Percentiles rank a stretch among this genome's conserved stretches.
These are phyloP conservation scores for Apiospora sp. DNA, from an alignment of 2,329 filamentous ascomycete species.

Conservation along the genomic window DNA sequence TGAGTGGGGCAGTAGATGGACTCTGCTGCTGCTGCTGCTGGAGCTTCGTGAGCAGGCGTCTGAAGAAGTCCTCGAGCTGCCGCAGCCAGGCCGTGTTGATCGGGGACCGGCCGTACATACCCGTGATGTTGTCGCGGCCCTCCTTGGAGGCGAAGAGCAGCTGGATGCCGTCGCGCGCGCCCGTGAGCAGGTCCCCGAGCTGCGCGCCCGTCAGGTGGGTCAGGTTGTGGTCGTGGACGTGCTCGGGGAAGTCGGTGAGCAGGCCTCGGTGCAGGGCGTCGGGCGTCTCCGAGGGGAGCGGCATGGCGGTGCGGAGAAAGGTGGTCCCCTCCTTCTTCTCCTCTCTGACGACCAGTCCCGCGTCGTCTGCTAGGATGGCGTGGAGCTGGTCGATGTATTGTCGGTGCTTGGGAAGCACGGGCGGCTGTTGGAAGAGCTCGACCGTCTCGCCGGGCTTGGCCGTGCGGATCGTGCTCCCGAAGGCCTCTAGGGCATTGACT, in stretches of 20 bases:
- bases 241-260: slow-evolving; percentile 35
- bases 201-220: slow-evolving; percentile 32
- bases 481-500: slow-evolving; percentile 45
- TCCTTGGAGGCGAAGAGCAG: slow-evolving; percentile 46
- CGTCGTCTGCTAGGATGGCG: slow-evolving; percentile 41
- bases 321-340: neutral
- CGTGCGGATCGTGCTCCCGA: slow-evolving; percentile 37
- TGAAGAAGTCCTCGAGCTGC: slow-evolving; percentile 35
- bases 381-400: slow-evolving; percentile 45
- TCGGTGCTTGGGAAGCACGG: slow-evolving; percentile 35
- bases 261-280: slow-evolving; percentile 37
- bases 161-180: slow-evolving; percentile 43
- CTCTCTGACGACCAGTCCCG: slow-evolving; percentile 37
- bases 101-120: slow-evolving; percentile 38
- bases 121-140: slow-evolving; percentile 41
- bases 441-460: slow-evolving; percentile 38
- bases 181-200: slow-evolving; percentile 38
- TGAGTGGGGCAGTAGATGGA: slow-evolving; percentile 30
- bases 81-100: too few relatives aligned
- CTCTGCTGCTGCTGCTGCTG: neutral
- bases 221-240: slow-evolving; percentile 33
- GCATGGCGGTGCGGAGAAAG: slow-evolving; percentile 40
- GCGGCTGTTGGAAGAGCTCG: slow-evolving; percentile 35
- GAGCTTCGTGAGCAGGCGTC: slow-evolving; percentile 28
- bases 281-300: slow-evolving; percentile 33